Base-by-base conservation (phyloP, 2,329 filamentous ascomycete species). In the Pezicula neosporulosa region DNA sequence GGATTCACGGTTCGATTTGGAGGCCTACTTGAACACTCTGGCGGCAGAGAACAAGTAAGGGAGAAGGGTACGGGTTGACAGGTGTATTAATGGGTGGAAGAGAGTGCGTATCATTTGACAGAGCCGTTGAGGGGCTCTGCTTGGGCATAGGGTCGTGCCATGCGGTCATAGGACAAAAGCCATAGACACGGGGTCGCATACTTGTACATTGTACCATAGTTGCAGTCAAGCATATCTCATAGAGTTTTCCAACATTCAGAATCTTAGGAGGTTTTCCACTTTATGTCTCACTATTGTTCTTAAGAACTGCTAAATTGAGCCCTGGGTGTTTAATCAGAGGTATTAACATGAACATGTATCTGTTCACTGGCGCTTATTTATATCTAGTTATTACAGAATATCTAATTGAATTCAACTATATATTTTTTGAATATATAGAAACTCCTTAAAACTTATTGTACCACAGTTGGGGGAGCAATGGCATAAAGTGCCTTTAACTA, bases 1-100 rank as follows among this genome's bases (percentile, higher is more conserved):
- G 68, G 85, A 94, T 76, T 85, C 91, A 68, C 90, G 91, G 68
- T 97, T 97, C 76, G 92, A 99, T 70, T 80, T 97, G 63, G 93
- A 97, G 78, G 85, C 88, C 63, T 90, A 83, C 72, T 74, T 96
- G 71, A 81, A 83, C 66, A 78, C 82, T 63, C 74, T 90, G 63
- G 71, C 72, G 48, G 73, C 70, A 47, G 75, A 77, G 60, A 66
- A 61, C 48, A 57, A 61, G 47, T 64, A 65, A 47, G 19, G 38
- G 9, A 44, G 33, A 24, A 3, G 24, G 27, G 38, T 47, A 27
- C 19, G 39, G 50, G 53, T 33, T 47, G 6, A 56, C 38, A 55
- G 52, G 50, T 54, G 54, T 63, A 62, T 61, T 59, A 58, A 60
- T 57, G 58, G 51, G 50, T 42, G 50, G 18, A 57, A 47, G 56